Base-by-base conservation (phyloP, 208 protist genomes). In the Strigomonas culicis region DNA sequence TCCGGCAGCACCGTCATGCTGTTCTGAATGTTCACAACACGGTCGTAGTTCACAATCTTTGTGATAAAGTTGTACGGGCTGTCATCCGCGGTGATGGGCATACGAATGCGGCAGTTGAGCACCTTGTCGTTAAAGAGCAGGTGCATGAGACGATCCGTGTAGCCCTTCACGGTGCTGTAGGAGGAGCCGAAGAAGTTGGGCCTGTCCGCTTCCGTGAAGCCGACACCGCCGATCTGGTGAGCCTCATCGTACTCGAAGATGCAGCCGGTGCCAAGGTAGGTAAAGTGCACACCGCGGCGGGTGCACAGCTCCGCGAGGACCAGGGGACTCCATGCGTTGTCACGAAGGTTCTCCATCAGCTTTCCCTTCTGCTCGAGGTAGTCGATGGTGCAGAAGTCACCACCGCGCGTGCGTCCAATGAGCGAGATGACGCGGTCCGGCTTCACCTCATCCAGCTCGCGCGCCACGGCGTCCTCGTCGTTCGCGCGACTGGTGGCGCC, bases 31-130 rank as follows among this genome's bases (percentile, higher is more conserved):
- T 87, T 87, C 15, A 87, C 53, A 15, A 87, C 81, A 39, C 70
- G 72, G 32, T 77, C 50, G 61, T 87, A 87, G 58, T 81, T 78
- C 43, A 63, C 79, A 44, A 87, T 77, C 60, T 87, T 87, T 4
- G 81, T 85, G 65, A 87, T 84, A 58, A 87, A 87, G 56, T 84
- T 87, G 66, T 79, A 80, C 51, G 75, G 72, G 57, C 56, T 76
- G 64, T 87, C 57, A 41, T 84, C 77, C 25, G 70, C 58, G 7
- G 77, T 77, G 41, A 82, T 82, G 56, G 81, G 77, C 75, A 87
- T 87, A 17, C 78, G 75, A 59, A 87, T 87, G 55, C 81, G 71
- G 58, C 70, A 67, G 62, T 84, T 87, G 24, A 87, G 70, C 31
- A 75, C 68, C 28, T 44, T 70, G n/a, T 84, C 62, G 32, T 62